Evolutionary conservation across 225 moss, liverwort and hornwort genomes (phyloP), one percentile per base, ranked within the genome.

Genomic region (Climacium dendroides): DNA sequence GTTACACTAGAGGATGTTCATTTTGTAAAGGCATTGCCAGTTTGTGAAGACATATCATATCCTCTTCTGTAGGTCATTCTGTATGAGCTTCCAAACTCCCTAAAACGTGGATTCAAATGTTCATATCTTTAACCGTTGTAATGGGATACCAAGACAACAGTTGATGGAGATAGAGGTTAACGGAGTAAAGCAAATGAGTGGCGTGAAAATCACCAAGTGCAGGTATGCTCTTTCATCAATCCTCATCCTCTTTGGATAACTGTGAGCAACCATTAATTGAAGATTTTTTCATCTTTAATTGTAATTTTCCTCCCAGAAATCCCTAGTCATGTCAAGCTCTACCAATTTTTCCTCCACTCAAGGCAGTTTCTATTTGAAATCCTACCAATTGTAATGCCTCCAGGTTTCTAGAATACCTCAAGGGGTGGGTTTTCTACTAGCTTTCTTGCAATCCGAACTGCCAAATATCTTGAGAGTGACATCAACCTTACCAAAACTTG

Each of bases 121-220:
- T 62, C 47, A 55, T 69, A 34, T 79, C 11, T 39, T 41, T 54
- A 77, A 69, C 76, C 79, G 55, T 32, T 85, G 45, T 52, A 37
- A 83, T 65, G 82, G 25, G 52, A 23, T 85, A 79, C 39, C 81
- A 83, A 63, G 88, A 47, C 43, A 65, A 86, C 95, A 98, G 98
- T 92, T 94, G 74, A 93, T 93, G 87, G 96, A 97, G 87, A 95
- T 91, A 84, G 97, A 99, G 89, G 91, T 97, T 77, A 92, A 96
- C 74, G 97, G 95, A 87, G 95, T 94, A 16, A 95, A 93, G 90
- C 98, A 99, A 91, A 99, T 90, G 91, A 99, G 98, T 67, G 90
- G 96, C 37, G 98, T 99, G 41, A 97, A 96, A 85, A 97, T 99
- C 73, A 89, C 94, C 19, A 99, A 99, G 86, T 99, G 98, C 97